phyloP scores from a whole-genome alignment of 1,139 yeast genomes.

The Wickerhamiella infanticola region DNA sequence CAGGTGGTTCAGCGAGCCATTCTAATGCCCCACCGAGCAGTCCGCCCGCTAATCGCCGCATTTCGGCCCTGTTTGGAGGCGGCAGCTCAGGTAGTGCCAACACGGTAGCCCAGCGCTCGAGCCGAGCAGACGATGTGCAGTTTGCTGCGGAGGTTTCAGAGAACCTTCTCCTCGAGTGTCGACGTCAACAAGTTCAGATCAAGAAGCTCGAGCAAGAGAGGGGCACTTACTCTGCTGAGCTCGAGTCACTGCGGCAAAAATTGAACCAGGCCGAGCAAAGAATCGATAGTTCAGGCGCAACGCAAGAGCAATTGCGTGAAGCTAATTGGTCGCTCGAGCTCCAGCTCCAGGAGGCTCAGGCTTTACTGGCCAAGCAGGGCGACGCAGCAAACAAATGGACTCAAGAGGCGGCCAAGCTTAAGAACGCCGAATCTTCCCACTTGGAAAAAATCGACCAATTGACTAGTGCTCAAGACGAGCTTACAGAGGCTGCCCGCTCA shows the following conservation, averaged over 20 bases:
- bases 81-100: background rate
- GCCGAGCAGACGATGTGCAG: slow-evolving; percentile 38
- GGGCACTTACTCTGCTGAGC: slow-evolving; percentile 30
- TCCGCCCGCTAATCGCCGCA: background rate
- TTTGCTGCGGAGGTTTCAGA: slow-evolving; percentile 78
- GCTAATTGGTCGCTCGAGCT: slow-evolving; percentile 64
- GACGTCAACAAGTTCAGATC: slow-evolving; percentile 39
- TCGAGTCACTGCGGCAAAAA: slow-evolving; percentile 24
- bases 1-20: background rate
- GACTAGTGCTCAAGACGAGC: slow-evolving; percentile 19
- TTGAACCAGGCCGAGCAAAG: slow-evolving; percentile 21
- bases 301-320: background rate
- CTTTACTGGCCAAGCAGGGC: slow-evolving; percentile 24
- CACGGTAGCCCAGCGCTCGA: background rate
- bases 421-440: slow-evolving; percentile 19
- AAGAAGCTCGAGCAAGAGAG: slow-evolving; percentile 36
- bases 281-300: background rate
- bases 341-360: slow-evolving; percentile 35
- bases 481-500: slow-evolving; percentile 17
- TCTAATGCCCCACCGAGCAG: background rate
- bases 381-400: slow-evolving; percentile 18
- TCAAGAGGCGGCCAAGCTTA: slow-evolving; percentile 16
- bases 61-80: background rate
- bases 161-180: slow-evolving; percentile 59
- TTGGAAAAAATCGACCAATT: slow-evolving; percentile 22